Evolutionary conservation across 495 filamentous ascomycete species (phyloP).

Genomic region (Hypomontagnella submonticulosa): DNA sequence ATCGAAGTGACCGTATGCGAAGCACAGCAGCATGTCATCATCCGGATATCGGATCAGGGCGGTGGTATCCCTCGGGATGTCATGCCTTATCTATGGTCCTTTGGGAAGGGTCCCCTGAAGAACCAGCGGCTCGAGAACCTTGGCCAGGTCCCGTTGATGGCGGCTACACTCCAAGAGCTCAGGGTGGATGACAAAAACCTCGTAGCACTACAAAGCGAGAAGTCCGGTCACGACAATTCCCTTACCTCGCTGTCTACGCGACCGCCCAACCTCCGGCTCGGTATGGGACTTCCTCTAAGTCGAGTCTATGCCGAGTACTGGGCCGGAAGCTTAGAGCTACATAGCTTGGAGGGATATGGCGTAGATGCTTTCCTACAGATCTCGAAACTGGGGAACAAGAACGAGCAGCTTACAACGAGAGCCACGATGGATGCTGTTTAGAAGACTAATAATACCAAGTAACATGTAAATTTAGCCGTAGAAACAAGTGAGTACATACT

Average conservation of each 20-base stretch:
- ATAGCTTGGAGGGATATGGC: slow-evolving; percentile 95
- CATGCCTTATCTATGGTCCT: slow-evolving; percentile 94
- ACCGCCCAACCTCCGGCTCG: slow-evolving; percentile 87
- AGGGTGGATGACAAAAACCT: slow-evolving; percentile 81
- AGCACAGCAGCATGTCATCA: slow-evolving; percentile 93
- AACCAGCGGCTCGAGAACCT: slow-evolving; percentile 81
- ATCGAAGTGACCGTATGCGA: slow-evolving; percentile 96
- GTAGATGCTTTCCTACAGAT: slow-evolving; percentile 99
- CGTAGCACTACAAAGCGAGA: slow-evolving; percentile 73
- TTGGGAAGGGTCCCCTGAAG: slow-evolving; percentile 86
- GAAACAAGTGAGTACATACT: slow-evolving; percentile 3
- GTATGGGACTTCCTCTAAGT: slow-evolving; percentile 94
- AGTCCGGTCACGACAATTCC: slow-evolving; percentile 64
- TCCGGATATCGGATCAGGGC: slow-evolving; percentile 94
- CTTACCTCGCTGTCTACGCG: slow-evolving; percentile 80
- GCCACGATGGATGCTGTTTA: slow-evolving; percentile 91
- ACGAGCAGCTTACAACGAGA: slow-evolving; percentile 91
- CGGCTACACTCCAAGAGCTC: slow-evolving; percentile 93
- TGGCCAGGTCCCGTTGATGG: slow-evolving; percentile 87
- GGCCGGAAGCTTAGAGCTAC: slow-evolving; percentile 91
- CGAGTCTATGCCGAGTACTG: slow-evolving; percentile 98
- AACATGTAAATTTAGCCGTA: background rate
- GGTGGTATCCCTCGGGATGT: slow-evolving; percentile 88
- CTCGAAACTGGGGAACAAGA: slow-evolving; percentile 97
- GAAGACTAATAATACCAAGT: slow-evolving; percentile 20